Conservation (phyloP, 2,329 filamentous ascomycete genomes). For the Penicillium sp. region DNA sequence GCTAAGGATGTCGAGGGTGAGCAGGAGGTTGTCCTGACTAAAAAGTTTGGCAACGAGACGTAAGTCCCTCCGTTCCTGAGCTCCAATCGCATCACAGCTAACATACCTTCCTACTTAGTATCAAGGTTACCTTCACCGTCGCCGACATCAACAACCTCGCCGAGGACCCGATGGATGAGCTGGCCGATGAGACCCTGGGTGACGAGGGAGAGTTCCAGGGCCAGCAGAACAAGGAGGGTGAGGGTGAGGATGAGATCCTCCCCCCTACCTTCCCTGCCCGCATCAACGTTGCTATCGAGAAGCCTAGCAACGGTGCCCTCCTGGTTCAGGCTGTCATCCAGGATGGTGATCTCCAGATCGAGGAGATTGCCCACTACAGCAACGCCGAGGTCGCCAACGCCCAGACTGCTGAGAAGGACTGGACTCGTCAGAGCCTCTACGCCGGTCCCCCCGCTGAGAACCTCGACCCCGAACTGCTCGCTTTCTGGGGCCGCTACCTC, state of each 20-base stretch:
- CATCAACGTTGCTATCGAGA: constrained; percentile 86
- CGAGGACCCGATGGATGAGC: constrained; percentile 56
- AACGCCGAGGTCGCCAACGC: constrained; percentile 78
- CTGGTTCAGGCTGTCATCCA: constrained; percentile 85
- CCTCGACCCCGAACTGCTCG: constrained; percentile 93
- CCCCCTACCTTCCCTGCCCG: constrained; percentile 73
- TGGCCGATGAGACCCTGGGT: constrained; percentile 60
- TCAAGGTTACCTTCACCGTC: constrained; percentile 82
- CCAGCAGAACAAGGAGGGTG: constrained; percentile 57
- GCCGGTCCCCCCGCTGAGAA: constrained; percentile 90
- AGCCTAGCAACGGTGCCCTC: constrained; percentile 81
- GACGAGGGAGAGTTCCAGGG: constrained; percentile 62
- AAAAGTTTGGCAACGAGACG: constrained; percentile 87
- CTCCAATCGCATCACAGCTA: neutral
- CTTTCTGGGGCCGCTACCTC: constrained; percentile 88
- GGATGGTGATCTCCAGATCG: constrained; percentile 83
- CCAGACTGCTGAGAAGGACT: constrained; percentile 74
- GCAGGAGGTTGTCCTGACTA: constrained; percentile 84
- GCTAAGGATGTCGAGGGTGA: constrained; percentile 77
- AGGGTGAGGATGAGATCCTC: constrained; percentile 54
- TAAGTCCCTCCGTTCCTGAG: constrained; percentile 48
- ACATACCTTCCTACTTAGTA: constrained; percentile 50
- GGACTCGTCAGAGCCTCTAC: constrained; percentile 78
- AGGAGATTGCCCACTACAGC: constrained; percentile 87
- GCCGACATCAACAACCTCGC: constrained; percentile 75